Base-by-base conservation (phyloP, 306 rosid genomes). In the Vigna nakashimae region DNA sequence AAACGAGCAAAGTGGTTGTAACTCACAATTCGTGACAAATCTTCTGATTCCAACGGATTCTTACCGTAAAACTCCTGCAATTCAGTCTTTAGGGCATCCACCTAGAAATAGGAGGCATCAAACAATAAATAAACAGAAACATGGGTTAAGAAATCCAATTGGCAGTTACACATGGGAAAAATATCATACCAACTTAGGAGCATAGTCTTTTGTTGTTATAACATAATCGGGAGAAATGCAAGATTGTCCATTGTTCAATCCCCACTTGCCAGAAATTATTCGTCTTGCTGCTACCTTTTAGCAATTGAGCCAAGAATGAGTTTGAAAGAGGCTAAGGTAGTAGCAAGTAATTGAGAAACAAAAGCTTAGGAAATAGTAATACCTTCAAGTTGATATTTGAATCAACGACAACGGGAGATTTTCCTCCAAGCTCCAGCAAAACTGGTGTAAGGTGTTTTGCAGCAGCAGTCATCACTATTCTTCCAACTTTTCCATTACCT, bases 381-480 rank as follows among this genome's bases (percentile, higher is more conserved):
- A 92, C 98, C 75, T 72, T 80, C 76, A 92, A 84, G 82, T 91
- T 88, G 69, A 82, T 77, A 82, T 67, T 62, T 52, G 93, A 87
- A 82, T 95, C 97, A 67, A 95, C 98, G 67, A 95, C 82, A 75
- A 80, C 90, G 1, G 98, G 98, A 82, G 88, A 92, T 85, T 95
- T 95, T 86, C 98, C 98, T 80, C 98, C 98, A 20, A 95, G 98
- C 87, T 95, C 98, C 75, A 95, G 80, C 59, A 89, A 86, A 79
- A 95, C 97, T 62, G 98, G 98, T 51, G 98, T 94, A 69, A 92
- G 98, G 87, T 94, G 97, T 84, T 90, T 92, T 22, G 95, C 97
- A 83, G 98, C 98, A 50, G 97, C 96, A 60, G 91, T 80, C 98
- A 95, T 90, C 77, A 95, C 92, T 81, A 95, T 88, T 62, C 93